Base-by-base conservation (phyloP, 306 rosid genomes). In the Gynostemma pentaphyllum region DNA sequence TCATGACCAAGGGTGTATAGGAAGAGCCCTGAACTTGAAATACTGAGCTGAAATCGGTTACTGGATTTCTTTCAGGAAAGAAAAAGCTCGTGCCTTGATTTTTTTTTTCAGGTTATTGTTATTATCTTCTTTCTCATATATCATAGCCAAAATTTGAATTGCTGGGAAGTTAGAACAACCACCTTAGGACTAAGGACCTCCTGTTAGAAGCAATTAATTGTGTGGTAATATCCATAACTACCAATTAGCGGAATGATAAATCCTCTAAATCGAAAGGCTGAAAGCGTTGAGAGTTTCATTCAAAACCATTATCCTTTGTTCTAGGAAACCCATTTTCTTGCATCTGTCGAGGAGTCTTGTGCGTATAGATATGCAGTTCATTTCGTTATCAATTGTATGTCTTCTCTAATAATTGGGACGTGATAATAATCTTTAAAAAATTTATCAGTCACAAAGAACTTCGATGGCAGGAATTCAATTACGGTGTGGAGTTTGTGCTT, bases 401-500 rank as follows among this genome's bases (percentile, higher is more conserved):
- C 47, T 59, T 36, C 46, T 21, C 1, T 59, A 30, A 9, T 7
- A 54, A 59, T 37, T 21, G 5, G 11, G 46, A 6, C 22, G 21
- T 54, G 67, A 45, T 30, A 44, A 9, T 62, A 26, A n/a, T 14
- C 37, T 62, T 60, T 7, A 21, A 16, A 62, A 62, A 2, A 44
- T 62, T 4, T 24, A 42, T 9, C 22, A 47, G 16, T 37, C 53
- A 62, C 45, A 29, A 57, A 74, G 12, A 36, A 64, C 64, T 70
- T 67, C 56, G 48, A 67, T 72, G 45, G 5, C 82, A 91, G 95
- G 98, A 85, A 66, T 91, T 87, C 88, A 88, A 80, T 77, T 64
- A 73, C 26, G 98, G 98, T 2, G 79, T 91, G 37, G 96, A 91
- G 78, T 88, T 79, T 57, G 78, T 88, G 74, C 91, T 82, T 81